Conservation (phyloP, 768 basidiomycete genomes). For the Dioszegia crocea region DNA sequence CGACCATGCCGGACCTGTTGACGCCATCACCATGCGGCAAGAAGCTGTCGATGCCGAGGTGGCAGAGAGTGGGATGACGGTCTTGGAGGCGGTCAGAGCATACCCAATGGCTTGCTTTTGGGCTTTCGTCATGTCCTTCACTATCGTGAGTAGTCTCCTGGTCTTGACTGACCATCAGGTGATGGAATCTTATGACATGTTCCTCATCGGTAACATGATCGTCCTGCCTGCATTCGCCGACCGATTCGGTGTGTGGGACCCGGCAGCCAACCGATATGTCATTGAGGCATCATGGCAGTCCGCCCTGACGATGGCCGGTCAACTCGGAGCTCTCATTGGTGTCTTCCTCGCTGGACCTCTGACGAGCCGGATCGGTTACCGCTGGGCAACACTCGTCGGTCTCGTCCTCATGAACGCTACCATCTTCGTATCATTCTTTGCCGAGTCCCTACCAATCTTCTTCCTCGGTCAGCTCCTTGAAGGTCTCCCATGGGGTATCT, state of each 20-base stretch:
- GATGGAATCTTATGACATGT: conserved; percentile 31
- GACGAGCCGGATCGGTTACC: conserved; percentile 35
- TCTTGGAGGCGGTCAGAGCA: conserved; percentile 34
- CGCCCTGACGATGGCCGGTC: conserved; percentile 28
- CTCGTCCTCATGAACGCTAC: background rate
- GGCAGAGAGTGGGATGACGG: conserved; percentile 34
- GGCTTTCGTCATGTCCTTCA: conserved; percentile 35
- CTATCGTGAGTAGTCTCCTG: conserved; percentile 2
- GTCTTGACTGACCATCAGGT: conserved; percentile 16
- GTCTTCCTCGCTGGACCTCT: conserved; percentile 39
- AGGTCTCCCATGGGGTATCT: conserved; percentile 46
- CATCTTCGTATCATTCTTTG: conserved; percentile 19
- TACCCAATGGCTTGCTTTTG: conserved; percentile 45
- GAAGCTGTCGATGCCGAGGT: conserved; percentile 39
- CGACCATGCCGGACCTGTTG: background rate
- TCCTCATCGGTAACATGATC: conserved; percentile 37
- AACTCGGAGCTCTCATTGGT: conserved; percentile 36
- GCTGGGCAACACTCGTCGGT: conserved; percentile 25
- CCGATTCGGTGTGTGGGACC: conserved; percentile 4
- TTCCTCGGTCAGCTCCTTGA: conserved; percentile 24
- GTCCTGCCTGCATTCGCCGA: conserved; percentile 27
- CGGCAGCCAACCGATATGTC: conserved; percentile 1
- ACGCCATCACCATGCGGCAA: conserved; percentile 7
- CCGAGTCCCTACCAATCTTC: conserved; percentile 12
- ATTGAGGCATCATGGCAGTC: conserved; percentile 37